These are phyloP conservation scores for Sphagnum contortum DNA, from an alignment of 225 moss, liverwort and hornwort genomes.

Conservation along the genomic window DNA sequence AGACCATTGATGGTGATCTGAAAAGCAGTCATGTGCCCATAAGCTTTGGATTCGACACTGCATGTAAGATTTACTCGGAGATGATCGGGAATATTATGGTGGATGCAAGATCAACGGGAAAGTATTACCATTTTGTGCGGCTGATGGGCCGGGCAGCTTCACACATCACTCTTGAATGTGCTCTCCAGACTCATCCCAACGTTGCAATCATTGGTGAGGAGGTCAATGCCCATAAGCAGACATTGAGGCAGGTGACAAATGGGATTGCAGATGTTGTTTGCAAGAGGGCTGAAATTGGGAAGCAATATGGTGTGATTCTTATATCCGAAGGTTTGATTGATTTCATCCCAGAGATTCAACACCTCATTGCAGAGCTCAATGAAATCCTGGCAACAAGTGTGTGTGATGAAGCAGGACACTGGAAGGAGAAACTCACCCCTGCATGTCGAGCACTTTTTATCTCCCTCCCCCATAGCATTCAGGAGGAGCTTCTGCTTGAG, in stretches of 20 bases:
- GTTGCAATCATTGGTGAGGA: conserved; percentile 51
- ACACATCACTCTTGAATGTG: conserved; percentile 53
- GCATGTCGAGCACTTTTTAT: conserved; percentile 30
- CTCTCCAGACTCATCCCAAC: conserved; percentile 55
- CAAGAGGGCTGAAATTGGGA: conserved; percentile 25
- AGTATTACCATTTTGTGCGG: conserved; percentile 55
- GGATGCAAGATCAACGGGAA: conserved; percentile 53
- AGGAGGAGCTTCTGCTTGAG: conserved; percentile 41
- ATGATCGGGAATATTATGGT: conserved; percentile 63
- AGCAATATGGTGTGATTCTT: conserved; percentile 41
- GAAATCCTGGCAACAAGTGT: conserved; percentile 31
- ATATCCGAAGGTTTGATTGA: conserved; percentile 55
- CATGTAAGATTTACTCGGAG: conserved; percentile 56
- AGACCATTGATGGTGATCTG: conserved; percentile 54
- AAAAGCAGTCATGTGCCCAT: conserved; percentile 48
- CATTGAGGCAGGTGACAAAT: conserved; percentile 36
- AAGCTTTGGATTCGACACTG: conserved; percentile 59
- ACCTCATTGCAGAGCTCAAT: conserved; percentile 46
- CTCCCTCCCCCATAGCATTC: conserved; percentile 36
- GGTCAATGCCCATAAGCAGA: conserved; percentile 22
- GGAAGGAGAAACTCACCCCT: conserved; percentile 33
- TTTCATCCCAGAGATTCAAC: conserved; percentile 52
- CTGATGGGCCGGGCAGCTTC: conserved; percentile 54
- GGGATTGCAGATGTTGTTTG: conserved; percentile 39
- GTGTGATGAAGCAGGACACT: conserved; percentile 29